Percentiles rank a stretch among this genome's conserved stretches.
These are phyloP conservation scores for Candida ipomoeae DNA, from an alignment of 805 yeast species.

Conservation along the genomic window DNA sequence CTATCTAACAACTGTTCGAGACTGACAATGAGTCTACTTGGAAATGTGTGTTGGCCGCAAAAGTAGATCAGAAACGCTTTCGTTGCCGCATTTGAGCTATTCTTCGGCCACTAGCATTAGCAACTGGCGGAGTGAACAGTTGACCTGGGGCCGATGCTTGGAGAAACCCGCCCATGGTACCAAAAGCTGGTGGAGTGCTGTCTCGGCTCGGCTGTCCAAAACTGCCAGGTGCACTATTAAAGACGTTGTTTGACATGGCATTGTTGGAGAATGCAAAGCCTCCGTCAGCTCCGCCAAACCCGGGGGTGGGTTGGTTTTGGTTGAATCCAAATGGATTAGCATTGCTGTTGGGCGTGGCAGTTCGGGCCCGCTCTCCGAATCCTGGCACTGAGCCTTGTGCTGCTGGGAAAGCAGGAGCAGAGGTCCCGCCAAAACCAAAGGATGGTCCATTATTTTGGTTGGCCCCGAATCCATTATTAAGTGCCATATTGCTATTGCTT, in stretches of 20 bases:
- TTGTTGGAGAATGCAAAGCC: constrained; percentile 13
- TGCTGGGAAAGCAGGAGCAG: constrained; percentile 1
- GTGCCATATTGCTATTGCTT: neutral
- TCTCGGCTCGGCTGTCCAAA: constrained; percentile 17
- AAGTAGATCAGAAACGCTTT: constrained; percentile 16
- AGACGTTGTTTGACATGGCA: constrained; percentile 7
- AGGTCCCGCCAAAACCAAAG: constrained; percentile 6
- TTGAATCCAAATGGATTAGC: constrained; percentile 4
- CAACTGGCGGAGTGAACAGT: constrained; percentile 20
- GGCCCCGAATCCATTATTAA: neutral
- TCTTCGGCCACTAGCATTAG: constrained; percentile 20
- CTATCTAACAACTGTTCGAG: neutral
- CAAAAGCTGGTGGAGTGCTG: constrained; percentile 17
- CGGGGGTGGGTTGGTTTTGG: constrained; percentile 2
- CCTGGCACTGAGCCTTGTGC: neutral
- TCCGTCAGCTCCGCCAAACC: constrained; percentile 1
- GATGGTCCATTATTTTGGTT: neutral
- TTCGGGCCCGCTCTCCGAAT: constrained; percentile 3
- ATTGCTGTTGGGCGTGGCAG: constrained; percentile 1
- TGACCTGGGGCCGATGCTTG: constrained; percentile 4
- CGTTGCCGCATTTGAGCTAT: constrained; percentile 35
- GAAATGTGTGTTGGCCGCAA: neutral
- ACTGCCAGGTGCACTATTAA: constrained; percentile 16
- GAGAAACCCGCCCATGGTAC: constrained; percentile 6
- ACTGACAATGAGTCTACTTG: neutral